Base-by-base conservation (phyloP, 2,329 filamentous ascomycete genomes). In the Nemania bipapillata region DNA sequence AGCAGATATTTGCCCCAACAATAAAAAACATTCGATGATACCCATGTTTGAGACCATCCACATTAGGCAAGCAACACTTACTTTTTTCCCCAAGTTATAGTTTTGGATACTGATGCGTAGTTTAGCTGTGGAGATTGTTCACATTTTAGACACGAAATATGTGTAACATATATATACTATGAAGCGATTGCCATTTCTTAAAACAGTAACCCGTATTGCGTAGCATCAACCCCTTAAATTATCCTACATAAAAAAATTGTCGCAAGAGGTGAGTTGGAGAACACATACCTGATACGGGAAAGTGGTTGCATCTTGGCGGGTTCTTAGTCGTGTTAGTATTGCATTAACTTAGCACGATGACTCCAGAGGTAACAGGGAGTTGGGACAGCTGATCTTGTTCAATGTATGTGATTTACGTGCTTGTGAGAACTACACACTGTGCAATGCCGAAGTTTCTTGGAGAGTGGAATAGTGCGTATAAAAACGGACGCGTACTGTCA, bases 261-360 rank as follows among this genome's bases (percentile, higher is more conserved):
- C 20, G 53, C 26, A 50, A 26, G 3, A 28, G 20, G 50, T 17
- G 12, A 17, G 30, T 50, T 65, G 54, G 55, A 56, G 60, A 56
- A 57, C 45, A 32, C 24, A 15, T 54, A 22, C 66, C 56, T 9
- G 54, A 59, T 57, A 22, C 20, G 52, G 66, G 24, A 61, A 65
- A 45, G 62, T 32, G 40, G 17, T 30, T 28, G 30, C 32, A 8
- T 64, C 60, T 64, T 32, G 30, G 54, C 58, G 45, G 52, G n/a
- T 53, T 20, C 45, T 54, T n/a, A 52, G 53, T 57, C 20, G 40
- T 30, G 37, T 28, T 52, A n/a, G 26, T 64, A 68, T 68, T 68
- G 65, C 59, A 64, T 65, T 54, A 66, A 65, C 49, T 45, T 35
- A 55, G 61, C 56, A 50, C 50, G 56, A 68, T 54, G 28, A 54